Percentiles rank a stretch among this genome's conserved stretches.
Conservation (phyloP, 306 rosid species). For the Casuarina glauca region DNA sequence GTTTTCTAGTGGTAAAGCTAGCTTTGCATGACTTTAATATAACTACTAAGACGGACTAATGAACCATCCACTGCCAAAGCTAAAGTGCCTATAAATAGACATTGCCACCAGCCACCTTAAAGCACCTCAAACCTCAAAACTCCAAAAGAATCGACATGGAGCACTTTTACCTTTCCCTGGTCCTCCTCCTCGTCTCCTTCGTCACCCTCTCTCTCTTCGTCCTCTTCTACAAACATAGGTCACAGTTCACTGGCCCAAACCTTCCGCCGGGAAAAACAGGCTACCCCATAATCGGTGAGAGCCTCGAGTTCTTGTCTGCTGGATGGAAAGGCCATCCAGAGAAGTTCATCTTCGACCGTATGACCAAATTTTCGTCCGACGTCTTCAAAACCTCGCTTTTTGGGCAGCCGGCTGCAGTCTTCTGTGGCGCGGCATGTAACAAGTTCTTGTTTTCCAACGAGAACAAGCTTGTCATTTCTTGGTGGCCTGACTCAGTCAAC, state of each 20-base stretch:
- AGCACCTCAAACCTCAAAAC: background rate
- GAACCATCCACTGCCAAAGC: background rate
- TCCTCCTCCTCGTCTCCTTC: slow-evolving; percentile 52
- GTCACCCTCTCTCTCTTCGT: slow-evolving; percentile 40
- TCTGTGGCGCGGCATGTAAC: slow-evolving; percentile 71
- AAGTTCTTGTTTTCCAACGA: slow-evolving; percentile 88
- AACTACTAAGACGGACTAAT: background rate
- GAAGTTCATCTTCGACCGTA: slow-evolving; percentile 89
- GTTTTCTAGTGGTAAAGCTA: no score
- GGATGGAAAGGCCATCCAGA: slow-evolving; percentile 90
- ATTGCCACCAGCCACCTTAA: background rate
- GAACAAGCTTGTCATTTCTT: slow-evolving; percentile 61
- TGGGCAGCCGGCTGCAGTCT: slow-evolving; percentile 55
- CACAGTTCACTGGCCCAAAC: slow-evolving; percentile 37
- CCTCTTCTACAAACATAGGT: slow-evolving; percentile 56
- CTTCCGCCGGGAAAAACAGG: slow-evolving; percentile 76
- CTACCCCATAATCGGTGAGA: slow-evolving; percentile 76
- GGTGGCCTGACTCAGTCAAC: slow-evolving; percentile 90
- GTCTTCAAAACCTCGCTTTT: slow-evolving; percentile 71
- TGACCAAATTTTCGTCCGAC: slow-evolving; percentile 43
- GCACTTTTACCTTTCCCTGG: slow-evolving; percentile 49
- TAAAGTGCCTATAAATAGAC: background rate
- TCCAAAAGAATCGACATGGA: slow-evolving; percentile 40
- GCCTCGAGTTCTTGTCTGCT: slow-evolving; percentile 54
- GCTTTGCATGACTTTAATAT: background rate